Conservation (phyloP, 148 eudicot species). For the Mesembryanthemum crystallinum region DNA sequence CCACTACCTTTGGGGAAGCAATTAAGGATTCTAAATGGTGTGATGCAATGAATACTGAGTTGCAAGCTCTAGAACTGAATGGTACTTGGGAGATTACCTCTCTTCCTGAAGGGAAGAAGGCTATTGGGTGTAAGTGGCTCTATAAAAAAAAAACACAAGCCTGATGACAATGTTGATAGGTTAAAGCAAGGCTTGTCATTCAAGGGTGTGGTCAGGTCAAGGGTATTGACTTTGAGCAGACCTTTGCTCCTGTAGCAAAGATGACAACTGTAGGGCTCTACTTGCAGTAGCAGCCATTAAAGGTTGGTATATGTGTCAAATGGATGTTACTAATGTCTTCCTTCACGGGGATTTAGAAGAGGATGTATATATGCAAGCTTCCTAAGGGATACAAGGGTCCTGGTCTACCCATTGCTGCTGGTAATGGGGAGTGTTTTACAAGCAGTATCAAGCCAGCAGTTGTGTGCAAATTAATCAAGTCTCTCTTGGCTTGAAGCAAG, state of each 20-base stretch:
- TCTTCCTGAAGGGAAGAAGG: not conserved
- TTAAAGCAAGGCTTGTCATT: not conserved
- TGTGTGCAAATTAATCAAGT: too few species aligned
- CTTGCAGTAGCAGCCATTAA: not conserved
- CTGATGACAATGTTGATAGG: not conserved
- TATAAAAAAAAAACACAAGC: not conserved
- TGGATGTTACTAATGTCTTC: not conserved
- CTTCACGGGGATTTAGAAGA: not conserved
- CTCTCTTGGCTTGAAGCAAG: too few species aligned
- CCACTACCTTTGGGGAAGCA: not conserved
- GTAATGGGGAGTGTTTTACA: too few species aligned
- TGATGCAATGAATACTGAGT: not conserved
- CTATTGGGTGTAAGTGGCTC: not conserved
- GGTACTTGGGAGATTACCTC: not conserved
- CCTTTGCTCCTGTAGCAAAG: not conserved
- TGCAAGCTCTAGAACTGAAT: not conserved
- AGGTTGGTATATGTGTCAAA: not conserved
- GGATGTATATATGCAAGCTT: not conserved
- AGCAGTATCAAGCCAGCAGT: too few species aligned
- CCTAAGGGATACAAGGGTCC: not conserved
- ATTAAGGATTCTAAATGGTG: not conserved
- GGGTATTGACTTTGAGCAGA: not conserved
- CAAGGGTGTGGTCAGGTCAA: too few species aligned
- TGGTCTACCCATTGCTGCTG: too few species aligned
- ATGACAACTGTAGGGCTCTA: not conserved